Evolutionary conservation across 2,329 filamentous ascomycete genomes (phyloP), one percentile per base, ranked within the genome.

Genomic region (Parastagonospora nodorum): DNA sequence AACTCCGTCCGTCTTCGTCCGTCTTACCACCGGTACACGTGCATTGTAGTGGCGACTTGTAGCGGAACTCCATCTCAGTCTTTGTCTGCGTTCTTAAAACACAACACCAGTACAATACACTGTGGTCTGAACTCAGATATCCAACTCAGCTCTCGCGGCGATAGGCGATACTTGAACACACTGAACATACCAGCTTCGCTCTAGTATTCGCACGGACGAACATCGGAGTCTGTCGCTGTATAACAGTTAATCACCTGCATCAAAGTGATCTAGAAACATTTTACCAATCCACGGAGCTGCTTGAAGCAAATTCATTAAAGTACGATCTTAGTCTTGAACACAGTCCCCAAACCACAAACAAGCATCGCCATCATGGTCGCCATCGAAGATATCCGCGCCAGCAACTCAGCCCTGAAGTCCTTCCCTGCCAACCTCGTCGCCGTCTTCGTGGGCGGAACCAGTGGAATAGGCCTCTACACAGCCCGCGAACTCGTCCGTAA

Each of bases 381-480:
- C 33, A 57, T 71, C 29, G 29, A 50, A 15, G 48, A 49, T 14
- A 53, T 70, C 35, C 65, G 61, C 41, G 45, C 64, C 15, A 60
- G 68, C 51, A 70, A 70, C 40, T 41, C 57, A 10, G 32, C 58
- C 32, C 60, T 70, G 24, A 66, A 63, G 37, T 50, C 52, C 5
- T 57, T 69, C 14, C 51, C 63, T 2, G 54, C 66, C 1, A 56
- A 55, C 31, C 63, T 68, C 14, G 67, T 70, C 11, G 68, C 65
- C 14, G 55, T 71, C 31, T 71, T 71, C 48, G 70, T 79, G 5
- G 77, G 77, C 14, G 77, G 75, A 32, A 78, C 76, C 12, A 64
- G 64, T 5, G 77, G 77, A 27, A 78, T 79, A 42, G 75, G 75
- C 27, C 70, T 75, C 55, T 74, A 68, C 50, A 78, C 77, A 12